Percentiles rank a stretch among this genome's conserved stretches.
These are phyloP conservation scores for Aspergillus tamarii DNA, from an alignment of 2,329 filamentous ascomycete species.

Conservation along the genomic window DNA sequence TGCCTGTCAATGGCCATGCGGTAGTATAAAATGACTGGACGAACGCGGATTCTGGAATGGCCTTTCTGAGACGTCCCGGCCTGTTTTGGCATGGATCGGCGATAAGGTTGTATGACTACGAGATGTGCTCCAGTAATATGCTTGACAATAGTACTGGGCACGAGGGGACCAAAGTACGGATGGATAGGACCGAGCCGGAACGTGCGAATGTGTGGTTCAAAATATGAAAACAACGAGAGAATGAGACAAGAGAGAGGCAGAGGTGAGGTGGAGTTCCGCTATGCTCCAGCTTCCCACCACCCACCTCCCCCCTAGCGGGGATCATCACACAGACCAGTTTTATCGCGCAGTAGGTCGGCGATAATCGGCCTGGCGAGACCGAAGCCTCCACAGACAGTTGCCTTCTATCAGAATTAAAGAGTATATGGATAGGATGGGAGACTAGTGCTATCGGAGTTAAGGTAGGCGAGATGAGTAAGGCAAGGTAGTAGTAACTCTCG, in stretches of 20 bases:
- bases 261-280: too few relatives aligned
- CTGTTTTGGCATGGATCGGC: neutral
- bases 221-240: too few relatives aligned
- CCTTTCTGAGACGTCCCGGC: neutral
- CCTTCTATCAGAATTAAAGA: neutral
- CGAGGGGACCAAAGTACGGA: neutral
- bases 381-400: neutral
- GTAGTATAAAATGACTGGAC: neutral
- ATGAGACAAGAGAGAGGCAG: too few relatives aligned
- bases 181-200: neutral
- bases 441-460: neutral
- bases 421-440: neutral
- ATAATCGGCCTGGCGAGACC: neutral
- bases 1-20: neutral
- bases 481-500: neutral
- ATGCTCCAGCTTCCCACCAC: too few relatives aligned
- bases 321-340: neutral
- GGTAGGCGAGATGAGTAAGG: neutral
- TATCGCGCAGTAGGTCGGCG: neutral
- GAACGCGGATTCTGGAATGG: neutral
- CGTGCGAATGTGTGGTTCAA: neutral
- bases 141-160: neutral
- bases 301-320: neutral
- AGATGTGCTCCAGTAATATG: neutral
- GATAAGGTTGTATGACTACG: neutral